Evolutionary conservation across 2,329 filamentous ascomycete genomes (phyloP), one percentile per base, ranked within the genome.

Genomic region (Trichoderma aggressivum): DNA sequence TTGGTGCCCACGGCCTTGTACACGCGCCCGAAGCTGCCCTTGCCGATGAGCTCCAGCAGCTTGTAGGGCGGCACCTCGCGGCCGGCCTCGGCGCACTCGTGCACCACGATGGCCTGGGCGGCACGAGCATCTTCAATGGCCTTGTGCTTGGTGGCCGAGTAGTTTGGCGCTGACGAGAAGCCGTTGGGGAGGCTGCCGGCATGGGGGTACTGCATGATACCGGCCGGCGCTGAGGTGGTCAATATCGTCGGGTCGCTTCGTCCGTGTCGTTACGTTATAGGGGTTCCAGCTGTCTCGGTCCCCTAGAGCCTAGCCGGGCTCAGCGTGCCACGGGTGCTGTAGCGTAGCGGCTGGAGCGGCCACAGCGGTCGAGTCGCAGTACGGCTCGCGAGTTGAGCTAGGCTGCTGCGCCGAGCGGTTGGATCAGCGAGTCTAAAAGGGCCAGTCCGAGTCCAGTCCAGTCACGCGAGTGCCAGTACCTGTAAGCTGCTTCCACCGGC

Each of bases 11-110:
- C 82, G 34, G 85, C 90, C 79, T 91, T 92, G 81, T 92, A 93
- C n/a, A 93, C 91, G 43, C 90, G 87, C 5, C 91, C 91, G 77
- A 91, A 93, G 72, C 88, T 89, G 59, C 91, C 91, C 78, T 93
- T 93, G 65, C 91, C 91, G 75, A 92, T 92, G 63, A 93, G 83
- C 79, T 92, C 91, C 12, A 87, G 83, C 50, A 93, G 87, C 21
- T 86, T 85, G 74, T 92, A 93, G 10, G 86, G 86, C 3, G 91
- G 91, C 8, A 87, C 83, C 26, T 88, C 85, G 66, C 88, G 87
- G 32, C 87, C 87, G 58, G 83, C 82, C 65, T 87, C 87, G 64
- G 85, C 84, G 73, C 88, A 89, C 73, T 89, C 85, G 73, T 91
- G 88, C 65, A 87, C 81, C 28, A 92, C 88, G 2, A 85, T 80